Evolutionary conservation across 2,329 filamentous ascomycete species (phyloP).

Genomic region (Neonectria magnoliae): DNA sequence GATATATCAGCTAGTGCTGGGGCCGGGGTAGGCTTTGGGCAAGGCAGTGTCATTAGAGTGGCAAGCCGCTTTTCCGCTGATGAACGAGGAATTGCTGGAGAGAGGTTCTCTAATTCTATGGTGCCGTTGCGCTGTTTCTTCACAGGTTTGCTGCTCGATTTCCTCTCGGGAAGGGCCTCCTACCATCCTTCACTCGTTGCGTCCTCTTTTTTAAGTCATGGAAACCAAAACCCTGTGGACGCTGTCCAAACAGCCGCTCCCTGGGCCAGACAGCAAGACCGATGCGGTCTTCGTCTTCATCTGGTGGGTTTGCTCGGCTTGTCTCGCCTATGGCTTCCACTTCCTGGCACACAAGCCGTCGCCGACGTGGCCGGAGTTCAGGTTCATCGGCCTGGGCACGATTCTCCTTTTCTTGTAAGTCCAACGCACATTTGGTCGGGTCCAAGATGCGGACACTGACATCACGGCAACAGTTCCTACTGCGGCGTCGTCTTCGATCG

Average conservation of each 20-base stretch:
- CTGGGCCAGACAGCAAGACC: background rate
- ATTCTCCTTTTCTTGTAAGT: conserved; percentile 14
- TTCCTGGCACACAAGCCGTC: background rate
- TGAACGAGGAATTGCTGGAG: background rate
- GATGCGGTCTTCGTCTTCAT: conserved; percentile 21
- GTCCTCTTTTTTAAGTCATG: background rate
- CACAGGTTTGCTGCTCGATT: background rate
- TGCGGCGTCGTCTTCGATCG: conserved; percentile 18
- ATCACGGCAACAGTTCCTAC: conserved; percentile 11
- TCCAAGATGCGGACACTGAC: background rate
- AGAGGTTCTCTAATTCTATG: background rate
- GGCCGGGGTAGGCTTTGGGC: background rate
- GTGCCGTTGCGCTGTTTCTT: background rate
- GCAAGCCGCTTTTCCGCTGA: background rate
- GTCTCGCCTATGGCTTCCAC: conserved; percentile 8
- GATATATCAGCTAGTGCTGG: background rate
- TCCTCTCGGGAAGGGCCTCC: background rate
- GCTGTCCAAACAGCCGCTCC: conserved; percentile 10
- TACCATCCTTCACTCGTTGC: background rate
- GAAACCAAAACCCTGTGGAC: conserved; percentile 19
- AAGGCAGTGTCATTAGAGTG: background rate
- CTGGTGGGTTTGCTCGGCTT: conserved; percentile 7
- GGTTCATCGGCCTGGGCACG: conserved; percentile 8
- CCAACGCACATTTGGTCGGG: background rate
- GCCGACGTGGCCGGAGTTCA: conserved; percentile 21